phyloP scores from a whole-genome alignment of 2,329 filamentous ascomycete species.

The Fusarium abutilonis region DNA sequence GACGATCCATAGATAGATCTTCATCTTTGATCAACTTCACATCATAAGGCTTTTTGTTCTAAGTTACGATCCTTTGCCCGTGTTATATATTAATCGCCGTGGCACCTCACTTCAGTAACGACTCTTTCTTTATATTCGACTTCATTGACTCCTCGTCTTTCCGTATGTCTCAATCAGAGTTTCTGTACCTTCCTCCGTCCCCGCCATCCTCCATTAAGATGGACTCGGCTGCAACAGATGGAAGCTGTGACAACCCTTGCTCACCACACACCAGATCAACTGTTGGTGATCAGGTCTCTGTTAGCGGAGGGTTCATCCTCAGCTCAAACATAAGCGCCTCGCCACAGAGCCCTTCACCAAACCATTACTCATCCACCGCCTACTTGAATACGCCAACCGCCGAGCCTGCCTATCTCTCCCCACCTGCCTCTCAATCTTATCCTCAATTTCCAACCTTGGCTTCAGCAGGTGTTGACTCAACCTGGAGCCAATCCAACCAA shows the following conservation, averaged over 20 bases:
- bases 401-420: conserved; percentile 42
- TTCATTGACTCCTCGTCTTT: conserved; percentile 35
- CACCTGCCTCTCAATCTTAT: conserved; percentile 41
- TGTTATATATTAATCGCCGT: conserved; percentile 32
- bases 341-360: conserved; percentile 41
- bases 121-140: conserved; percentile 32
- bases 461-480: conserved; percentile 36
- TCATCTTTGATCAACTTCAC: conserved; percentile 37
- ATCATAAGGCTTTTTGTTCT: conserved; percentile 33
- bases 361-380: conserved; percentile 38
- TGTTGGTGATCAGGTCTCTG: conserved; percentile 37
- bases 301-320: conserved; percentile 34
- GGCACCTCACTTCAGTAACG: conserved; percentile 36
- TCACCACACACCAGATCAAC: conserved; percentile 44
- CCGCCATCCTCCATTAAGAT: conserved; percentile 46
- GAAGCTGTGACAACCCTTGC: conserved; percentile 43
- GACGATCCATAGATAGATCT: conserved; percentile 47
- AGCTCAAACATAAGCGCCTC: conserved; percentile 40
- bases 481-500: conserved; percentile 39
- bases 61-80: conserved; percentile 33
- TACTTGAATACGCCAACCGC: conserved; percentile 39
- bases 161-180: conserved; percentile 47
- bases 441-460: conserved; percentile 40
- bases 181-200: conserved; percentile 43
- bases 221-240: conserved; percentile 43